These are phyloP conservation scores for Syzygium oleosum DNA, from an alignment of 345 rosid species.

Conservation along the genomic window DNA sequence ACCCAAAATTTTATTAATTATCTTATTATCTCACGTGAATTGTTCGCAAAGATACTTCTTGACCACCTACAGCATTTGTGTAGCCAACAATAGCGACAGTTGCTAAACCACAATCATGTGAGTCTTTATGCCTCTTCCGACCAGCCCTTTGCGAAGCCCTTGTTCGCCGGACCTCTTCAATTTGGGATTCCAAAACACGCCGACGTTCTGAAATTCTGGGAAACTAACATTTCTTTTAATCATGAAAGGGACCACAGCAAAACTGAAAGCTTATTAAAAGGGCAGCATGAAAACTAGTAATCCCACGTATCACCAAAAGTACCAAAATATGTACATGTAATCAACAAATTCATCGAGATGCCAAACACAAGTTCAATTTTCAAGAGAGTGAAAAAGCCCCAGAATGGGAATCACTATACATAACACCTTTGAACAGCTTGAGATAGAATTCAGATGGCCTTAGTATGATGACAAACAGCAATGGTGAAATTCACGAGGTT, in stretches of 20 bases:
- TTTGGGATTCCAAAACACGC: conserved; percentile 51
- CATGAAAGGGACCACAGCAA: neutral
- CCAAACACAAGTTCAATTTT: neutral
- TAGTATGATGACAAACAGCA: neutral
- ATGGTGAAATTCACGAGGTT: neutral
- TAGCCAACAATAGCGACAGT: conserved; percentile 94
- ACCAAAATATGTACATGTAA: neutral
- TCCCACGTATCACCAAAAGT: neutral
- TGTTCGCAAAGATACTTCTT: neutral
- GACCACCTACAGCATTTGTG: conserved; percentile 86
- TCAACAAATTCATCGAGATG: neutral
- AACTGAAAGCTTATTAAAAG: neutral
- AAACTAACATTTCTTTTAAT: neutral
- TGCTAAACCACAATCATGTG: conserved; percentile 36
- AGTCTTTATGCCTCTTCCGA: conserved; percentile 55
- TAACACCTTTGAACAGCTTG: neutral
- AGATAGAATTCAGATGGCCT: neutral
- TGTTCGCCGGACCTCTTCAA: conserved; percentile 79
- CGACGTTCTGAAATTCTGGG: conserved; percentile 70
- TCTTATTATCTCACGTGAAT: neutral
- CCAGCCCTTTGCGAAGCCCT: conserved; percentile 81
- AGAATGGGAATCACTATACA: neutral
- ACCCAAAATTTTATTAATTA: neutral
- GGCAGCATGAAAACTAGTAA: neutral
- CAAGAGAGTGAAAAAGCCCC: neutral